These are phyloP conservation scores for Vaccinium myrtillus DNA, from an alignment of 148 eudicot genomes.

Conservation along the genomic window DNA sequence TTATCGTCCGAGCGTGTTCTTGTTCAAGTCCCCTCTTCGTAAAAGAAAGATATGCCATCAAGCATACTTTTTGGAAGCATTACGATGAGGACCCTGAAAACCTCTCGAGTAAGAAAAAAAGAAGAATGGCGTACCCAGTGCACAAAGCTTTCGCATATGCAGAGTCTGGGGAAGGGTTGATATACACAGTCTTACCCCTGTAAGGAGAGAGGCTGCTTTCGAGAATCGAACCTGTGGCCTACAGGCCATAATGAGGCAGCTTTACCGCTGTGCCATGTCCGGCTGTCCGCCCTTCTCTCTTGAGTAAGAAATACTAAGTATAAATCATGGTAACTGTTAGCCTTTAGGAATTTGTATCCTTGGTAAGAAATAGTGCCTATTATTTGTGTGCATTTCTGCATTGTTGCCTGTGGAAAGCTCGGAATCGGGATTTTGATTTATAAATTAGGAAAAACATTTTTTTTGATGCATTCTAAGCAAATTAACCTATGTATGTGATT, in stretches of 20 bases:
- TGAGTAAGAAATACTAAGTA: not conserved
- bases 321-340: not conserved
- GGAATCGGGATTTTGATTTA: not conserved
- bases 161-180: too few relatives aligned
- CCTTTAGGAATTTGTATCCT: not conserved
- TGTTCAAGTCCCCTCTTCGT: not conserved
- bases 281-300: too few relatives aligned
- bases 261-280: too few relatives aligned
- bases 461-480: not conserved
- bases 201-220: too few relatives aligned
- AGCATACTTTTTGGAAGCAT: not conserved
- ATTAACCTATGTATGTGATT: not conserved
- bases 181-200: too few relatives aligned
- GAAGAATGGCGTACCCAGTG: too few relatives aligned
- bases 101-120: not conserved
- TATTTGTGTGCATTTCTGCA: not conserved
- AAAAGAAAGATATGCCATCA: not conserved
- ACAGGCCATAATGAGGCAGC: too few relatives aligned
- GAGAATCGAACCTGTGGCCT: too few relatives aligned
- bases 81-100: not conserved
- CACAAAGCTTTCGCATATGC: too few relatives aligned
- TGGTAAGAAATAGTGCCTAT: not conserved
- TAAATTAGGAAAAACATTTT: not conserved
- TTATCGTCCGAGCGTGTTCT: too few relatives aligned
- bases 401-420: not conserved